Evolutionary conservation across 2,329 filamentous ascomycete species (phyloP), one percentile per base, ranked within the genome.

Genomic region (Cylindrodendrum hubeiense): DNA sequence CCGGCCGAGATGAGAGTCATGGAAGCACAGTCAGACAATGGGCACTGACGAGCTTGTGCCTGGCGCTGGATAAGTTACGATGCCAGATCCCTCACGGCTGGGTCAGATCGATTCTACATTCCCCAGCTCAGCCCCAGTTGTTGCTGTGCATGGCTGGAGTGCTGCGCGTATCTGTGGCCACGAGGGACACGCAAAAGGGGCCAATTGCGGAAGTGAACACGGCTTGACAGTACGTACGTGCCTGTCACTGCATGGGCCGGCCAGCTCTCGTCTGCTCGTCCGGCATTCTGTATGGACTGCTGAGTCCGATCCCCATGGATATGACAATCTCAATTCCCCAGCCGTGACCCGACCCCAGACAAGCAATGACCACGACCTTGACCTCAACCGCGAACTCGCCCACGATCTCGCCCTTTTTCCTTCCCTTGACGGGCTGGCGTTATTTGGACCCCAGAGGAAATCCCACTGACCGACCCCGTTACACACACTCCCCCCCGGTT

Each of bases 61-160:
- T 62, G 50, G 33, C 10, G 44, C 59, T 51, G 59, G 26, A 53
- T 28, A 26, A n/a, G 33, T 24, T 30, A 33, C 4, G 15, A 8
- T 41, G 54, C 49, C 33, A 53, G 60, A 50, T 63, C 60, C 41
- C 54, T 34, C 24, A 22, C 33, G 46, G 54, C 60, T 63, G 60
- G 60, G 49, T 59, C 54, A 58, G 60, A 63, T 63, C 54, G 54
- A 63, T 54, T 54, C 24, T 50, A 41, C 44, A 26, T 60, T 30
- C 33, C 49, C 22, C 52, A 46, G 21, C 46, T 46, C 39, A 51
- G 41, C 37, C 47, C 37, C 47, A 34, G 56, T 17, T 44, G 19
- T 22, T 21, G 30, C 37, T 52, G 28, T 44, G 6, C 52, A 30
- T 55, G 51, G 30, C 53, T 53, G 39, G 54, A 58, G 53, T 43